Evolutionary conservation across 2,329 filamentous ascomycete species (phyloP).

Genomic region (Neonectria coccinea): DNA sequence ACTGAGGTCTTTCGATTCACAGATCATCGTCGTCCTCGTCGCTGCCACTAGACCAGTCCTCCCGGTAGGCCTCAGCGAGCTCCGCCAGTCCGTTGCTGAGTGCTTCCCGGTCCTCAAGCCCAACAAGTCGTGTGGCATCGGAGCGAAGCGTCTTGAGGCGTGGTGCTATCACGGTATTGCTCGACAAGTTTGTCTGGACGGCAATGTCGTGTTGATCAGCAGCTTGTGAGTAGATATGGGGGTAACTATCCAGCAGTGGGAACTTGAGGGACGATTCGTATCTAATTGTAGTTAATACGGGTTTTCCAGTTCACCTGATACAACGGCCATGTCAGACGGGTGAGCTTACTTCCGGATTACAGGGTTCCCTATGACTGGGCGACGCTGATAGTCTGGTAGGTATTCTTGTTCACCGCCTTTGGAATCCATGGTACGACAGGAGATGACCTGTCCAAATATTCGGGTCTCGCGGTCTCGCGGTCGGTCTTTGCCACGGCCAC

Average conservation of each 20-base stretch:
- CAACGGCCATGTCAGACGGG: neutral
- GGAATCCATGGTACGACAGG: constrained; percentile 37
- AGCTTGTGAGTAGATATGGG: constrained; percentile 73
- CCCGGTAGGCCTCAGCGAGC: constrained; percentile 88
- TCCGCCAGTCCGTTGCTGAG: constrained; percentile 85
- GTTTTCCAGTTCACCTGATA: no score
- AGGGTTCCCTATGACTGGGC: constrained; percentile 44
- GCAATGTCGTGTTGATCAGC: constrained; percentile 50
- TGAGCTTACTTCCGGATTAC: constrained; percentile 45
- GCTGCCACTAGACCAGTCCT: constrained; percentile 85
- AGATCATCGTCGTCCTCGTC: constrained; percentile 75
- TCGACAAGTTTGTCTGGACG: constrained; percentile 73
- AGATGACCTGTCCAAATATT: constrained; percentile 47
- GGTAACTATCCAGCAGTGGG: constrained; percentile 86
- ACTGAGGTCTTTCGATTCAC: constrained; percentile 23
- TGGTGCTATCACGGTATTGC: constrained; percentile 78
- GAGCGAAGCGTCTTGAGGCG: constrained; percentile 75
- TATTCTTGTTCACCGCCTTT: constrained; percentile 22
- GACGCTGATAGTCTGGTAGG: constrained; percentile 20
- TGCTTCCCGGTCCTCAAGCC: constrained; percentile 83
- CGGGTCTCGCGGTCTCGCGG: constrained; percentile 33
- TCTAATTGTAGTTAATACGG: constrained; percentile 31
- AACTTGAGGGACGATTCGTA: constrained; percentile 71
- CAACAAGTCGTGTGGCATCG: constrained; percentile 72
- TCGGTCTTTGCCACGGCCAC: constrained; percentile 32